A percentile compares a stretch with the other conserved stretches of the same genome.
Evolutionary conservation across 2,329 filamentous ascomycete genomes (phyloP).

Genomic region (Mariannaea sp.): DNA sequence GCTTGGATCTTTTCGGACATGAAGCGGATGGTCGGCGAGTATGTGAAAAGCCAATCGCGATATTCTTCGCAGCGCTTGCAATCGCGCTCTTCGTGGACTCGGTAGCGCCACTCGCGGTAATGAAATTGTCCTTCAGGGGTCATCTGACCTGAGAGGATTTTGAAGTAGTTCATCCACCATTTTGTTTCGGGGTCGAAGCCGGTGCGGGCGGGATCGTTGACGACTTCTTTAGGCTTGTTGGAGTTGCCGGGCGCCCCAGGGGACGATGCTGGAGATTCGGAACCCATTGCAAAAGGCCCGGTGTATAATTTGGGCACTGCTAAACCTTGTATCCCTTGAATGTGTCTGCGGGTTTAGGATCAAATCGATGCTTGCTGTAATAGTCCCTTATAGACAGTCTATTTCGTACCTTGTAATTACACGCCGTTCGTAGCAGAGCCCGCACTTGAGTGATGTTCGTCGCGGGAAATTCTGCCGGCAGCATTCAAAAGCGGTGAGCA

Average conservation of each 20-base stretch:
- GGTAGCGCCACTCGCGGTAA: conserved; percentile 79
- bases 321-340: neutral
- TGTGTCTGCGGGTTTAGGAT: neutral
- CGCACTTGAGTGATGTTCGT: neutral
- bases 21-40: conserved; percentile 87
- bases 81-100: conserved; percentile 75
- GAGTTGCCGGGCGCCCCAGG: conserved; percentile 21
- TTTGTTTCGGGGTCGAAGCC: conserved; percentile 65
- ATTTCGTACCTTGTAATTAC: neutral
- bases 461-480: conserved; percentile 22
- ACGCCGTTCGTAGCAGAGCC: neutral
- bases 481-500: conserved; percentile 29
- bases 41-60: conserved; percentile 81
- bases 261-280: conserved; percentile 20
- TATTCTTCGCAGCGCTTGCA: conserved; percentile 80
- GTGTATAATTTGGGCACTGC: neutral
- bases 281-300: conserved; percentile 26
- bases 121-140: conserved; percentile 70
- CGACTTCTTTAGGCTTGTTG: conserved; percentile 43
- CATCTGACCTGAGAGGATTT: conserved; percentile 75
- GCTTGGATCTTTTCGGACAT: conserved; percentile 79
- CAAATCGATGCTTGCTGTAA: neutral
- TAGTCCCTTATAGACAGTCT: neutral
- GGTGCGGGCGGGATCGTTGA: conserved; percentile 64
- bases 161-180: conserved; percentile 86